These are phyloP conservation scores for Rhodotorula diobovata DNA, from an alignment of 768 basidiomycete species.

Conservation along the genomic window DNA sequence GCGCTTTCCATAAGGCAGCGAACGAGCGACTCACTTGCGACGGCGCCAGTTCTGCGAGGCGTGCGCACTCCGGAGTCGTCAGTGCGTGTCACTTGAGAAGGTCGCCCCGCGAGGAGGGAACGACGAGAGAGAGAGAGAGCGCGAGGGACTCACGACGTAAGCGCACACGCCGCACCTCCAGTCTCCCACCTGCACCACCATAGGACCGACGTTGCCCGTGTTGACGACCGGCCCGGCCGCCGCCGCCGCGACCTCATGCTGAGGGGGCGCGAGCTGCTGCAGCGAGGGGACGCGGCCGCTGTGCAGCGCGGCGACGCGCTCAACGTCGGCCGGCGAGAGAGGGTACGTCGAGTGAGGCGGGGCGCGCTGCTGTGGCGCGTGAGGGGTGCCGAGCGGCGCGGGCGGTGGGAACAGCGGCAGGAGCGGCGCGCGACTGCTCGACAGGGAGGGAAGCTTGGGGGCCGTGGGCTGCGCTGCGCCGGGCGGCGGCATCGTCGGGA, in stretches of 20 bases:
- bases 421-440: too few relatives aligned
- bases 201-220: slow-evolving; percentile 31
- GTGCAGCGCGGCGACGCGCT: slow-evolving; percentile 26
- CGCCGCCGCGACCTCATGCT: not conserved
- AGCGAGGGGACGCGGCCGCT: slow-evolving; percentile 28
- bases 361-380: too few relatives aligned
- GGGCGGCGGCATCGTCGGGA: too few relatives aligned
- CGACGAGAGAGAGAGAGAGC: too few relatives aligned
- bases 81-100: not conserved
- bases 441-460: too few relatives aligned
- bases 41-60: slow-evolving; percentile 32
- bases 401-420: not conserved
- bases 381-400: not conserved
- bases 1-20: too few relatives aligned
- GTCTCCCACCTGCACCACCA: slow-evolving; percentile 36
- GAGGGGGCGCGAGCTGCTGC: slow-evolving; percentile 29
- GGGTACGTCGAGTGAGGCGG: slow-evolving; percentile 1
- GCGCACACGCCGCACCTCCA: slow-evolving; percentile 33
- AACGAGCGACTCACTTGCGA: slow-evolving; percentile 7
- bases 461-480: too few relatives aligned
- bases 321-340: slow-evolving; percentile 19
- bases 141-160: slow-evolving; percentile 8
- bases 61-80: not conserved
- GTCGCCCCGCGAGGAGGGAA: not conserved
- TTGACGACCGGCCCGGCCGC: slow-evolving; percentile 37